phyloP scores from a whole-genome alignment of 2,329 filamentous ascomycete species.

The Alternaria arborescens region DNA sequence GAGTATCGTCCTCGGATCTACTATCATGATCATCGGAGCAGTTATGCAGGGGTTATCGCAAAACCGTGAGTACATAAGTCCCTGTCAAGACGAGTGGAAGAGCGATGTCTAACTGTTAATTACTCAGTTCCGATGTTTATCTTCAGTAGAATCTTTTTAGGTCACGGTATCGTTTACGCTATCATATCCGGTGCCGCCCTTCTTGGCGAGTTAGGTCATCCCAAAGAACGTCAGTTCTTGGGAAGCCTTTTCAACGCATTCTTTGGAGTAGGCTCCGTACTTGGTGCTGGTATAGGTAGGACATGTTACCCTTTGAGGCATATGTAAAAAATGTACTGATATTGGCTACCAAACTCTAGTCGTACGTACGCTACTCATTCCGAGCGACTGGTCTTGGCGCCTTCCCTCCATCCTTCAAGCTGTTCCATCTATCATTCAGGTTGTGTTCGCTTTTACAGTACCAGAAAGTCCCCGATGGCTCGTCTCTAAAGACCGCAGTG shows the following conservation, averaged over 20 bases:
- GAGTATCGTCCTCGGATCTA: conserved; percentile 65
- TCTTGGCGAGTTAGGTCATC: conserved; percentile 72
- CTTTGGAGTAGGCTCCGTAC: conserved; percentile 66
- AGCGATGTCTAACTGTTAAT: background rate
- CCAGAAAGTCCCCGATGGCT: conserved; percentile 74
- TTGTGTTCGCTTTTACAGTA: conserved; percentile 67
- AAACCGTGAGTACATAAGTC: conserved; percentile 34
- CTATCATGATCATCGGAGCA: conserved; percentile 64
- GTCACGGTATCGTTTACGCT: conserved; percentile 72
- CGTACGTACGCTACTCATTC: conserved; percentile 68
- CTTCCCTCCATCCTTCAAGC: conserved; percentile 72
- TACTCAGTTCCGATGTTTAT: conserved; percentile 60
- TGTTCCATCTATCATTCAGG: conserved; percentile 68
- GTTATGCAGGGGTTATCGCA: conserved; percentile 64
- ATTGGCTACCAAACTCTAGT: conserved; percentile 42
- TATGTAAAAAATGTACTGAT: background rate
- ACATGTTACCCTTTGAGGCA: background rate
- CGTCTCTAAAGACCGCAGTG: conserved; percentile 68
- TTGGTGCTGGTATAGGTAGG: conserved; percentile 64
- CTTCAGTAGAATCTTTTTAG: conserved; percentile 68
- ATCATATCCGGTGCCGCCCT: conserved; percentile 71
- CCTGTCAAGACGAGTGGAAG: too few relatives aligned
- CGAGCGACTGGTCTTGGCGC: conserved; percentile 72
- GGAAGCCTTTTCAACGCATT: conserved; percentile 75
- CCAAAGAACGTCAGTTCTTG: conserved; percentile 71